Base-by-base conservation (phyloP, 768 basidiomycete species). In the Chiua virens region DNA sequence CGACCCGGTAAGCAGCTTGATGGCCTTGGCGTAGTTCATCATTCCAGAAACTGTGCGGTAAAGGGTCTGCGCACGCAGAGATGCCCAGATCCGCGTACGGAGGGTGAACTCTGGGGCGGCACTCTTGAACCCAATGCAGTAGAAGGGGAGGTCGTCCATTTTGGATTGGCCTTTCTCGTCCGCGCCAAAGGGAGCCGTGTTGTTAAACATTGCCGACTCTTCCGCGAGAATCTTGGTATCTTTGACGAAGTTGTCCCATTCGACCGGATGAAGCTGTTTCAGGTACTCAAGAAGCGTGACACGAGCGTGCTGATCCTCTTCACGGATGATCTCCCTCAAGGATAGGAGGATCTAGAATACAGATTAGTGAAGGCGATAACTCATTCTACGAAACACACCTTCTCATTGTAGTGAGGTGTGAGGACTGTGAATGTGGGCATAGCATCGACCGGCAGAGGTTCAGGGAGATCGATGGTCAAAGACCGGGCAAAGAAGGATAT, bases 21-120 rank as follows among this genome's bases (percentile, higher is more conserved):
- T 98, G 13, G 97, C 97, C 76, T 99, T 99, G 58, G 91, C 86
- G 70, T 99, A 98, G 75, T 99, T 99, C 97, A 98, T 98, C 92
- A 99, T 98, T 45, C 97, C 97, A 32, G 97, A 98, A 17, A 99
- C 96, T 14, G 97, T 99, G 58, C 97, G 86, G 68, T 99, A 98
- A 18, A 99, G 82, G 2, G 97, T 99, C 75, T 99, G 97, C 17
- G 97, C 97, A 47, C 97, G 92, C 9, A 99, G 82, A 6, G 96
- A 98, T 9, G 97, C 95, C 97, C 97, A 99, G 63, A 99, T 99
- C 67, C 97, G 87, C 8, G 97, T 99, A 53, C 97, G 93, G 14
- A 99, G 81, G 3, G 97, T 99, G 69, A 95, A 99, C 70, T 99
- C 97, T 3, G 96, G 97, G 3, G 95, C 92, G 18, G 96, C 92